phyloP scores from a whole-genome alignment of 2,329 filamentous ascomycete genomes.

The Onygena corvina region DNA sequence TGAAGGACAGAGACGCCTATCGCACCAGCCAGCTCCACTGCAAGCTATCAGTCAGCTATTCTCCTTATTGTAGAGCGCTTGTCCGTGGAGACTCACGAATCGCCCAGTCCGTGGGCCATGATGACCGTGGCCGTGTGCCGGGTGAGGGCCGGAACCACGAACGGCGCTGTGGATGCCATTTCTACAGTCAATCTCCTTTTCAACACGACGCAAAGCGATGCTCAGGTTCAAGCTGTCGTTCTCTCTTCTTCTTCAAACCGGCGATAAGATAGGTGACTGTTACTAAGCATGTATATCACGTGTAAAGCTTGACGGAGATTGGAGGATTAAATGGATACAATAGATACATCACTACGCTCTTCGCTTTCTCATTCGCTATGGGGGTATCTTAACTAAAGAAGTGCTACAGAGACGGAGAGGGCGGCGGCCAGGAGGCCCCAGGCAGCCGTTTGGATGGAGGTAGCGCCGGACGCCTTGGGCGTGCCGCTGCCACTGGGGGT shows the following conservation, averaged over 20 bases:
- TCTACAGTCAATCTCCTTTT: not conserved
- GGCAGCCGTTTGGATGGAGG: slow-evolving; percentile 25
- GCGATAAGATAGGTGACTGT: not conserved
- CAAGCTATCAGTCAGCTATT: slow-evolving; percentile 7
- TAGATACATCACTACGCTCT: too few species aligned
- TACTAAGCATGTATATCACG: not conserved
- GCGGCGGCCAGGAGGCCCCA: slow-evolving; percentile 30
- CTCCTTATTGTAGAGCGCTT: not conserved
- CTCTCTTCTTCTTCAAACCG: too few species aligned
- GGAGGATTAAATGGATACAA: not conserved
- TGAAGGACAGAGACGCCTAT: not conserved
- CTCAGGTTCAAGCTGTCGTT: too few species aligned
- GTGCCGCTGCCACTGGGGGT: slow-evolving; percentile 15
- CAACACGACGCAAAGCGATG: too few species aligned
- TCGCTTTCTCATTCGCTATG: not conserved
- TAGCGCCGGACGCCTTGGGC: too few species aligned
- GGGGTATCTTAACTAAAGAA: slow-evolving; percentile 16
- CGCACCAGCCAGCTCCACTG: slow-evolving; percentile 40
- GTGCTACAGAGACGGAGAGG: slow-evolving; percentile 24
- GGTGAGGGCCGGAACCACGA: slow-evolving; percentile 66
- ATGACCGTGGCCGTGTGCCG: slow-evolving; percentile 91
- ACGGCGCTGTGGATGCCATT: slow-evolving; percentile 32
- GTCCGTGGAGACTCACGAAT: slow-evolving; percentile 56
- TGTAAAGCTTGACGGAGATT: not conserved
- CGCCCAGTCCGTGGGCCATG: slow-evolving; percentile 83